A percentile compares a stretch with the other conserved stretches of the same genome.
Evolutionary conservation across 2,329 filamentous ascomycete genomes (phyloP).

Genomic region (Paecilomyces sp.): DNA sequence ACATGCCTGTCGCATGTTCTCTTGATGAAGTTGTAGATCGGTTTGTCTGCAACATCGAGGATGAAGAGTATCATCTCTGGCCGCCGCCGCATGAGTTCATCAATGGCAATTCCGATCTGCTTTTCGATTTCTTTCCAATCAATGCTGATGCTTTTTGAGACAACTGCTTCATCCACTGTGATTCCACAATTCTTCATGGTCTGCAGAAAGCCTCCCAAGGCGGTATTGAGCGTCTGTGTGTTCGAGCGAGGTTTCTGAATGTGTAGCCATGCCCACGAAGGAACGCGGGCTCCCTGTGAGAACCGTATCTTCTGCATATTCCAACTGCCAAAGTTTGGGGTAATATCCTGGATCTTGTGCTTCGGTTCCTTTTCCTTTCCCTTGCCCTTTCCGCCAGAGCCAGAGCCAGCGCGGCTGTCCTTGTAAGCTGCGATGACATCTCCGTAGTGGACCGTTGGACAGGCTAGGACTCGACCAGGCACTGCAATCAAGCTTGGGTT

Average conservation of each 20-base stretch:
- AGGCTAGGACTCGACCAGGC: slow-evolving; percentile 57
- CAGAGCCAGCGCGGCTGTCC: not conserved
- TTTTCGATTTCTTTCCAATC: slow-evolving; percentile 8
- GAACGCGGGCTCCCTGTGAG: slow-evolving; percentile 37
- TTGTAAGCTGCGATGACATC: not conserved
- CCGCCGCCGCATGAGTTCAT: slow-evolving; percentile 11
- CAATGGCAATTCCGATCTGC: slow-evolving; percentile 15
- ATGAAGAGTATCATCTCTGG: slow-evolving; percentile 52
- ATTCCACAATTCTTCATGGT: not conserved
- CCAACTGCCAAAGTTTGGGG: slow-evolving; percentile 44
- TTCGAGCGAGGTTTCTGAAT: slow-evolving; percentile 6
- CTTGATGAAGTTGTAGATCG: slow-evolving; percentile 62
- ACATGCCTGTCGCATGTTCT: slow-evolving; percentile 56
- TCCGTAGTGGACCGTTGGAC: slow-evolving; percentile 57
- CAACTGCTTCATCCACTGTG: not conserved
- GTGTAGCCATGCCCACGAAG: slow-evolving; percentile 18
- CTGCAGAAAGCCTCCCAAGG: not conserved
- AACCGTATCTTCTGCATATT: slow-evolving; percentile 59
- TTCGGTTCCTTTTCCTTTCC: not conserved
- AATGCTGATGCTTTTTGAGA: slow-evolving; percentile 6
- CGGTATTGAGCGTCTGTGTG: not conserved
- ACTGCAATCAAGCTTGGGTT: slow-evolving; percentile 58
- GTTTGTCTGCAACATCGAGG: slow-evolving; percentile 44
- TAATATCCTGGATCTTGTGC: not conserved
- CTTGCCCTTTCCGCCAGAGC: not conserved